A percentile compares a stretch with the other conserved stretches of the same genome.
phyloP scores from a whole-genome alignment of 2,329 filamentous ascomycete genomes.

The Cercospora zeae-maydis region DNA sequence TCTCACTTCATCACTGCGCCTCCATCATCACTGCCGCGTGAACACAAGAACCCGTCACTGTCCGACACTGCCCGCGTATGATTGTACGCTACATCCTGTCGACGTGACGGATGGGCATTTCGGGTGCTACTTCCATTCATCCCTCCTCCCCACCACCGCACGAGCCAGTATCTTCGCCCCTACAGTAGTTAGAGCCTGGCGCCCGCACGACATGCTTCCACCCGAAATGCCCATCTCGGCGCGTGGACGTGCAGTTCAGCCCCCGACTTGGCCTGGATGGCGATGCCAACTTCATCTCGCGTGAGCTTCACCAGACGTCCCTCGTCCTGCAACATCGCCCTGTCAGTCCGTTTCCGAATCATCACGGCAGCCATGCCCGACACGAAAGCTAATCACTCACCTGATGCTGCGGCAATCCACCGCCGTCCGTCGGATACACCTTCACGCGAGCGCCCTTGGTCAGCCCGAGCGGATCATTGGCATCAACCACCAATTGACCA shows the following conservation, averaged over 20 bases:
- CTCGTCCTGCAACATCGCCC: constrained; percentile 42
- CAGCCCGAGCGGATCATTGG: constrained; percentile 53
- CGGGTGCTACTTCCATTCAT: neutral
- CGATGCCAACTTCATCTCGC: constrained; percentile 56
- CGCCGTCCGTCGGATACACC: constrained; percentile 60
- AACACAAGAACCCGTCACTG: neutral
- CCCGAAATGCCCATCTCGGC: constrained; percentile 58
- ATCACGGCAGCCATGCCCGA: too few relatives aligned
- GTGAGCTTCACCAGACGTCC: constrained; percentile 55
- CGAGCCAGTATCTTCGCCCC: neutral
- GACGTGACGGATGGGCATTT: neutral
- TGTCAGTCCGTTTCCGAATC: neutral
- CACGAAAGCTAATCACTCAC: constrained; percentile 1
- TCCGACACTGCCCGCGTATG: neutral
- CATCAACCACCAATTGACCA: constrained; percentile 45
- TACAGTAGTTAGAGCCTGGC: constrained; percentile 30
- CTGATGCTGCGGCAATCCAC: constrained; percentile 51
- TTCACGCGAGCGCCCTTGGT: constrained; percentile 53
- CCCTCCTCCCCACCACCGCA: neutral
- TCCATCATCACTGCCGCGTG: neutral
- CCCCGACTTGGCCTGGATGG: constrained; percentile 44
- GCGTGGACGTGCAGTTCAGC: constrained; percentile 56
- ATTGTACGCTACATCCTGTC: too few relatives aligned
- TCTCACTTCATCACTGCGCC: constrained; percentile 2
- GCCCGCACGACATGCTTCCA: constrained; percentile 35